Base-by-base conservation (phyloP, 257 asterid species). In the Jacaranda copaia region DNA sequence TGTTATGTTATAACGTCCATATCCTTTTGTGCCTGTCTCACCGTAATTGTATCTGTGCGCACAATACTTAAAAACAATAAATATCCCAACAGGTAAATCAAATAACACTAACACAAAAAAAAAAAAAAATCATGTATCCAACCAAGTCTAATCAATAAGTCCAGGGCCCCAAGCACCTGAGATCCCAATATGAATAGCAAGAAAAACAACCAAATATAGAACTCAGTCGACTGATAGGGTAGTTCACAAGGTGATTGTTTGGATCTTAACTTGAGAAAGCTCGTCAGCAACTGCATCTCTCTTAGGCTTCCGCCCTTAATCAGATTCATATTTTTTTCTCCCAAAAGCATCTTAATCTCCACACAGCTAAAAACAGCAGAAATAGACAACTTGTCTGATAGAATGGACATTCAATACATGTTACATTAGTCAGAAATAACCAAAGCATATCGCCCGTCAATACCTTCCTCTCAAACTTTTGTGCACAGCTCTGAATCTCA, bases 401-500 rank as follows among this genome's bases (percentile, higher is more conserved):
- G n/a, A 16, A 65, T 65, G 6, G 0, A 32, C 59, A 61, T 61
- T 32, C 5, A 16, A 3, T 65, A 18, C 68, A 61, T 61, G 68
- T 12, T 14, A 43, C 35, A 18, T 20, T 68, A 4, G 11, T 25
- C 59, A 19, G 59, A 13, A 45, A 70, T n/a, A 70, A 53, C 3
- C 16, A 53, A 15, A 48, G 61, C 48, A 16, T 48, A 5, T 3
- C 12, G 65, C 55, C 65, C 14, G 39, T n/a, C 15, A 5, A 38
- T 18, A 15, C 42, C 4, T 4, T 53, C 39, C 68, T 43, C 46
- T 3, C 45, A 52, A n/a, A 52, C 43, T 18, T 12, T 63, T 43
- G 57, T 25, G 49, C 75, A 15, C 13, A 55, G 16, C 49, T 49
- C 75, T n/a, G 36, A 59, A 36, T 15, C 72, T 86, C 88, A 86